These are phyloP conservation scores for Oxytropis ochrocephala DNA, from an alignment of 306 rosid genomes.

Conservation along the genomic window DNA sequence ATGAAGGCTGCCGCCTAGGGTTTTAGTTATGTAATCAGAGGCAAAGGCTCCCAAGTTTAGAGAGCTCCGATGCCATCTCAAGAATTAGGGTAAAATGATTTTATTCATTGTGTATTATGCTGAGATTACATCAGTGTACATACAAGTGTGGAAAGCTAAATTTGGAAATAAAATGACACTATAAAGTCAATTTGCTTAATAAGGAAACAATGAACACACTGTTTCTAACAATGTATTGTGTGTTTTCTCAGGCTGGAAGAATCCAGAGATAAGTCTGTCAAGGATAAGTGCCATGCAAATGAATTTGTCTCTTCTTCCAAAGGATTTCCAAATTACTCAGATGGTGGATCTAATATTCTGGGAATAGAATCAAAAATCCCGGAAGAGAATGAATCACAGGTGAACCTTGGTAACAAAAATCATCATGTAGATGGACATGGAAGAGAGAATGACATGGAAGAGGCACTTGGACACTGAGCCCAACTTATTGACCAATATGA, in stretches of 20 bases:
- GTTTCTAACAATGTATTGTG: background rate
- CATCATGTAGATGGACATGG: slow-evolving; percentile 37
- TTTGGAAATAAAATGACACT: too few relatives aligned
- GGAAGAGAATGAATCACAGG: slow-evolving; percentile 33
- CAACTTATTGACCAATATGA: slow-evolving; percentile 71
- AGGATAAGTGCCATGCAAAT: slow-evolving; percentile 34
- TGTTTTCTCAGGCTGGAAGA: slow-evolving; percentile 49
- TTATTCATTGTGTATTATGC: too few relatives aligned
- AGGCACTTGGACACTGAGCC: slow-evolving; percentile 69
- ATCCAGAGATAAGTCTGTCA: slow-evolving; percentile 18
- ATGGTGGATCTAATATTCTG: slow-evolving; percentile 24
- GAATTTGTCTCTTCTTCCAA: slow-evolving; percentile 39
- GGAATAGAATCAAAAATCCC: slow-evolving; percentile 40
- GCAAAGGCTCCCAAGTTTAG: too few relatives aligned
- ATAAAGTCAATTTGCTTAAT: too few relatives aligned
- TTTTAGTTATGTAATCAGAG: too few relatives aligned
- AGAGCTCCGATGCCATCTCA: too few relatives aligned
- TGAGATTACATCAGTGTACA: too few relatives aligned
- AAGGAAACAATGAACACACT: too few relatives aligned
- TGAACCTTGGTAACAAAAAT: slow-evolving; percentile 16
- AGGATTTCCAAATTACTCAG: slow-evolving; percentile 39
- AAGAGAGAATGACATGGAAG: slow-evolving; percentile 58
- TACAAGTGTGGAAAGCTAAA: too few relatives aligned
- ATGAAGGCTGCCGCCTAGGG: too few relatives aligned
- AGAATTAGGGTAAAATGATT: too few relatives aligned